Evolutionary conservation across 208 protist species (phyloP).

Genomic region (Cochliopodium minus): DNA sequence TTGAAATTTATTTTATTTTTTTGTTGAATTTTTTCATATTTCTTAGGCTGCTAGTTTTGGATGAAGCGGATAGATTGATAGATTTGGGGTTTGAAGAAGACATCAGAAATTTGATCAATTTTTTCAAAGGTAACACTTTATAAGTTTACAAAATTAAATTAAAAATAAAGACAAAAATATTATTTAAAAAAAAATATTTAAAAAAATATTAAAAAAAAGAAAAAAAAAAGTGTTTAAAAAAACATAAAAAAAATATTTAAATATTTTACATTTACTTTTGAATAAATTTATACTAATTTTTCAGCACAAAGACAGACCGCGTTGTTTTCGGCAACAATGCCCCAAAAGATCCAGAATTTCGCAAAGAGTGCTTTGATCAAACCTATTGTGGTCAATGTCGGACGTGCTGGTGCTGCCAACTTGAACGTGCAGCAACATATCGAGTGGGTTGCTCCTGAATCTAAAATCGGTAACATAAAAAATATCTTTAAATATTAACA

Average conservation of each 20-base stretch:
- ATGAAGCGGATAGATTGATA: slow-evolving; percentile 73
- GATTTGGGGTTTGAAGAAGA: slow-evolving; percentile 59
- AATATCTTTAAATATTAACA: too few species aligned
- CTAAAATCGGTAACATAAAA: slow-evolving; percentile 34
- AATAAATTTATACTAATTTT: too few species aligned
- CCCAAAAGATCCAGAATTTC: slow-evolving; percentile 63
- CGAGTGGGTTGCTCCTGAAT: slow-evolving; percentile 61
- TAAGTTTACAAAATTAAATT: too few species aligned
- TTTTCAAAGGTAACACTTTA: too few species aligned
- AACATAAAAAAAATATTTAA: too few species aligned
- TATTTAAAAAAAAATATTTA: too few species aligned
- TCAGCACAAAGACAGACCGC: slow-evolving; percentile 70
- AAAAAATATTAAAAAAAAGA: too few species aligned
- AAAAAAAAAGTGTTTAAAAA: too few species aligned
- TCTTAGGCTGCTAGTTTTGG: slow-evolving; percentile 29
- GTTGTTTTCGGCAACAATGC: slow-evolving; percentile 74
- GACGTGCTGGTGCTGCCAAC: slow-evolving; percentile 62
- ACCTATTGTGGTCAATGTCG: slow-evolving; percentile 65
- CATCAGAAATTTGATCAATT: slow-evolving; percentile 14
- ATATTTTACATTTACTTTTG: too few species aligned
- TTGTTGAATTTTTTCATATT: slow-evolving; percentile 3
- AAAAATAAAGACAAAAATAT: too few species aligned
- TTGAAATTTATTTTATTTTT: slow-evolving; percentile 15
- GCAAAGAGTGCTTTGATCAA: slow-evolving; percentile 41
- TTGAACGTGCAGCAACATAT: slow-evolving; percentile 62